Percentiles rank a stretch among this genome's conserved stretches.
Conservation (phyloP, 495 filamentous ascomycete species). For the Peziza echinospora region DNA sequence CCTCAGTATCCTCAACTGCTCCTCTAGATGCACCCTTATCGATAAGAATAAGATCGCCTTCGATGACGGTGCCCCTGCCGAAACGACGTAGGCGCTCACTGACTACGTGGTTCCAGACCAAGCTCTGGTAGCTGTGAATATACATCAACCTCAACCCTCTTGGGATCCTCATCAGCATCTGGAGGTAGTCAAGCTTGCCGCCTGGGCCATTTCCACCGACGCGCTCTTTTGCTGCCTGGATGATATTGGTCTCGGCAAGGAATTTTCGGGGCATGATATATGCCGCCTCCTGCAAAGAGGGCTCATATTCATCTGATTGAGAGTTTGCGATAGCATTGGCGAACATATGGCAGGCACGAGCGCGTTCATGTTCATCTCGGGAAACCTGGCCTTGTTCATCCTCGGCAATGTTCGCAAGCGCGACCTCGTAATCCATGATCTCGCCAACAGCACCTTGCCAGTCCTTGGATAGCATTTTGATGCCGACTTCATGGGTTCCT, state of each 20-base stretch:
- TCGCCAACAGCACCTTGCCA: constrained; percentile 55
- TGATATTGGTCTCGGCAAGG: constrained; percentile 52
- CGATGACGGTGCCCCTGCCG: constrained; percentile 41
- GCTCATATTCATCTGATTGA: constrained; percentile 14
- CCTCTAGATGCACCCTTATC: constrained; percentile 25
- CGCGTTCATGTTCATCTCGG: constrained; percentile 54
- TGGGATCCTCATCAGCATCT: constrained; percentile 53
- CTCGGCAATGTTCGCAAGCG: constrained; percentile 19
- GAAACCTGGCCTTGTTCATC: constrained; percentile 26
- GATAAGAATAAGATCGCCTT: constrained; percentile 69
- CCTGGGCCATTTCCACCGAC: constrained; percentile 8
- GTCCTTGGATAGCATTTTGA: constrained; percentile 60
- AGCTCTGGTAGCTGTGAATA: constrained; percentile 82
- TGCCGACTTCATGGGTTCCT: constrained; percentile 60
- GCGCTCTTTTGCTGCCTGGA: constrained; percentile 25
- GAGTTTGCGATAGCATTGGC: constrained; percentile 23
- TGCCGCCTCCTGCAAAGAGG: constrained; percentile 30
- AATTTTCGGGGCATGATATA: constrained; percentile 57
- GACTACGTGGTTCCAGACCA: constrained; percentile 75
- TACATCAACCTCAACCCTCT: constrained; percentile 78
- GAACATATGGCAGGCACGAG: constrained; percentile 53
- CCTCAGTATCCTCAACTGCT: constrained; percentile 17
- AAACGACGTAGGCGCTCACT: constrained; percentile 49
- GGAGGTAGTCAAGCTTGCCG: constrained; percentile 39
- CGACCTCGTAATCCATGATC: constrained; percentile 42